Percentiles rank a stretch among this genome's conserved stretches.
Conservation (phyloP, 305 asterid genomes). For the Fraxinus angustifolia region DNA sequence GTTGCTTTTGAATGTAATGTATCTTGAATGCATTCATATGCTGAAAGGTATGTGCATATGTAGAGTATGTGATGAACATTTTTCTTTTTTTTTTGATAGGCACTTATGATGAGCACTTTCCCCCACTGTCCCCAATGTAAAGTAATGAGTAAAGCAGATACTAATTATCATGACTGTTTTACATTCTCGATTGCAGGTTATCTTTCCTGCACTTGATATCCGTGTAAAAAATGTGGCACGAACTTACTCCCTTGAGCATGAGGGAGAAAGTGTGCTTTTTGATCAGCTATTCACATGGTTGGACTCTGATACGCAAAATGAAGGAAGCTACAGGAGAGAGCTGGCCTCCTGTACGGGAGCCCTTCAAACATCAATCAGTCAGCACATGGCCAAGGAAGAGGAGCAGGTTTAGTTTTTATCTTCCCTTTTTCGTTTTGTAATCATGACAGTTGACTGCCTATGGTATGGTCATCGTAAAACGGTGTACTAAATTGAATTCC, state of each 20-base stretch:
- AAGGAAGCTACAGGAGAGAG: slow-evolving; percentile 83
- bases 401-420: slow-evolving; percentile 68
- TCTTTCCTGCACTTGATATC: slow-evolving; percentile 96
- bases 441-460: background rate
- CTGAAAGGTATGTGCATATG: background rate
- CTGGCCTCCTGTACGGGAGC: slow-evolving; percentile 97
- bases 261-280: slow-evolving; percentile 92
- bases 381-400: slow-evolving; percentile 99
- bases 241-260: slow-evolving; percentile 97
- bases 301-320: slow-evolving; percentile 55
- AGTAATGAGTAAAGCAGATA: background rate
- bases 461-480: background rate
- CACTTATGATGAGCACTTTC: background rate
- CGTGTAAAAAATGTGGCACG: slow-evolving; percentile 99
- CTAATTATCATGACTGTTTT: background rate
- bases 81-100: background rate
- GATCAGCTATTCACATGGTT: slow-evolving; percentile 87
- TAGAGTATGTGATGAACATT: background rate
- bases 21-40: slow-evolving; percentile 7
- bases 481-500: background rate
- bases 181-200: slow-evolving; percentile 56
- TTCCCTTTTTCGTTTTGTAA: slow-evolving; percentile 5
- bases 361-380: slow-evolving; percentile 91
- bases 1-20: slow-evolving; percentile 16
- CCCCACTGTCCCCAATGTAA: background rate